Conservation (phyloP, 192 early-diverging fungal genomes). For the Coemansia sp. region DNA sequence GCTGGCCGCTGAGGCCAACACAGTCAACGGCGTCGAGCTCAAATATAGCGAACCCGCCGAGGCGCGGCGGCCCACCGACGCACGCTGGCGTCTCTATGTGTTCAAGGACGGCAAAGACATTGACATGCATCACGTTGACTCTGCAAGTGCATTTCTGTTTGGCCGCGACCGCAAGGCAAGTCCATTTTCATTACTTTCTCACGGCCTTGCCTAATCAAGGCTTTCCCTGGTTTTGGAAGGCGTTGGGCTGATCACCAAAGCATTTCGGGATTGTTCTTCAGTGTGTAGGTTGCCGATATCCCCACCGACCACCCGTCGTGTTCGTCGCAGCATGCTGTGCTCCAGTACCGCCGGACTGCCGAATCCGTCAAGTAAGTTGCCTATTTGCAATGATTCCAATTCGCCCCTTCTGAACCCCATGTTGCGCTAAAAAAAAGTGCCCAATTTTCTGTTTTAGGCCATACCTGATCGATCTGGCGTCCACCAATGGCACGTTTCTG, state of each 20-base stretch:
- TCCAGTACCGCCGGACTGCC: constrained; percentile 78
- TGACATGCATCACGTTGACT: constrained; percentile 82
- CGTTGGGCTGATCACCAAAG: too few relatives aligned
- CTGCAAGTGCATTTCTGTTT: constrained; percentile 84
- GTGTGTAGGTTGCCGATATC: constrained; percentile 76
- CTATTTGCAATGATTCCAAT: too few relatives aligned
- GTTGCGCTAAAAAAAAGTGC: neutral
- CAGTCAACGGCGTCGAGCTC: constrained; percentile 79
- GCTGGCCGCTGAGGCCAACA: constrained; percentile 86
- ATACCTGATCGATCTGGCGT: constrained; percentile 91
- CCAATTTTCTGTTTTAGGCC: constrained; percentile 55
- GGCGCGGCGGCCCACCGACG: constrained; percentile 66
- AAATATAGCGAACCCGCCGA: constrained; percentile 94
- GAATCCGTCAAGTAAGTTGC: constrained; percentile 23
- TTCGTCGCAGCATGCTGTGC: constrained; percentile 90
- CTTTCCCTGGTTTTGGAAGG: too few relatives aligned
- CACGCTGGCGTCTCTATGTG: constrained; percentile 82
- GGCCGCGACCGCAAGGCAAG: constrained; percentile 75
- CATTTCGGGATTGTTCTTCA: too few relatives aligned
- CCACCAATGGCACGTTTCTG: constrained; percentile 87
- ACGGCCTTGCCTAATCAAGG: neutral
- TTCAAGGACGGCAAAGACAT: constrained; percentile 91
- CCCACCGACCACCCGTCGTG: constrained; percentile 95
- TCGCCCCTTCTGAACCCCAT: too few relatives aligned
- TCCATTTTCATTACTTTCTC: neutral